Conservation (phyloP, 371 early-diverging fungal genomes). For the Rhizopus stolonifer region DNA sequence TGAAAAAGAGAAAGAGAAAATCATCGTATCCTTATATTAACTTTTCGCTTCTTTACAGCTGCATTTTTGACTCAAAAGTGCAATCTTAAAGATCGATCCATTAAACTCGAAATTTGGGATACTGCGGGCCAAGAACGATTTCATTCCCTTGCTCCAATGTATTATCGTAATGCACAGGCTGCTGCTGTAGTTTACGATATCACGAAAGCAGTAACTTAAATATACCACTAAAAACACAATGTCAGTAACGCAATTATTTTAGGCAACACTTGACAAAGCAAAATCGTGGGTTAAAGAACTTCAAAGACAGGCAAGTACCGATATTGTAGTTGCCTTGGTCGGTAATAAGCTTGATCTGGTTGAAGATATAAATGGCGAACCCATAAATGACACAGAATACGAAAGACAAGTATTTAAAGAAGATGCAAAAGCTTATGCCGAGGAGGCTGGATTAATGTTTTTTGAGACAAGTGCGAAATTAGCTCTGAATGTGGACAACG, state of each 20-base stretch:
- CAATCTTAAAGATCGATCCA: slow-evolving; percentile 61
- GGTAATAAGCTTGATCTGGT: slow-evolving; percentile 94
- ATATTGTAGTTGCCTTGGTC: slow-evolving; percentile 95
- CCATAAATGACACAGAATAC: slow-evolving; percentile 49
- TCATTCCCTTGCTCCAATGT: slow-evolving; percentile 97
- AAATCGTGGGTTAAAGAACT: slow-evolving; percentile 99
- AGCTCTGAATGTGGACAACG: slow-evolving; percentile 77
- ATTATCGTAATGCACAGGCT: slow-evolving; percentile 96
- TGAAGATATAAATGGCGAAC: slow-evolving; percentile 24
- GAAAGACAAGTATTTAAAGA: slow-evolving; percentile 54
- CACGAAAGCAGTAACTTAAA: slow-evolving; percentile 74
- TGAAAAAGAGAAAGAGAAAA: slow-evolving; percentile 12
- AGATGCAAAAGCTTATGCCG: slow-evolving; percentile 76
- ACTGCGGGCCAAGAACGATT: slow-evolving; percentile 92
- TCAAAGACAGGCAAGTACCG: slow-evolving; percentile 92
- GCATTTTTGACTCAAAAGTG: slow-evolving; percentile 80
- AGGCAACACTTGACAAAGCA: slow-evolving; percentile 92
- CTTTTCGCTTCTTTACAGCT: slow-evolving; percentile 39
- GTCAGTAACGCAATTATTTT: background rate
- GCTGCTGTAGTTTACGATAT: slow-evolving; percentile 95
- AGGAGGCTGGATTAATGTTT: slow-evolving; percentile 74
- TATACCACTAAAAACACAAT: background rate
- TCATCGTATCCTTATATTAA: background rate
- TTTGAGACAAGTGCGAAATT: slow-evolving; percentile 86
- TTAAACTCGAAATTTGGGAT: slow-evolving; percentile 92